phyloP scores from a whole-genome alignment of 331 rosid genomes.

The Telfairia occidentalis region DNA sequence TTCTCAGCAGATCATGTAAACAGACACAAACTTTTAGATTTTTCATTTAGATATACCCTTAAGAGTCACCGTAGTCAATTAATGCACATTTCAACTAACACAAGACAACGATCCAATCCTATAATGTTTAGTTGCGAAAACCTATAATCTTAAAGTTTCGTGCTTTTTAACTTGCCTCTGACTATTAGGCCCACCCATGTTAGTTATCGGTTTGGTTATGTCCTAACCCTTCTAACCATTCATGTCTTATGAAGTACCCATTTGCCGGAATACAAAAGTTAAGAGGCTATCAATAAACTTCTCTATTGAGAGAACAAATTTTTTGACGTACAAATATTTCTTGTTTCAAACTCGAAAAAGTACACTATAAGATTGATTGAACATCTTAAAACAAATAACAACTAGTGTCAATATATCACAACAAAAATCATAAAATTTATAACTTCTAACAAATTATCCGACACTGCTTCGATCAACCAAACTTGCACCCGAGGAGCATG shows the following conservation, averaged over 20 bases:
- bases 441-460: neutral
- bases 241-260: neutral
- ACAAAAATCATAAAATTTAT: neutral
- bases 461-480: neutral
- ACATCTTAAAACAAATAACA: neutral
- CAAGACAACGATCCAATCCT: neutral
- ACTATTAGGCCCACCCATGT: neutral
- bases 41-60: neutral
- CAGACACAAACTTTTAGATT: neutral
- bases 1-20: neutral
- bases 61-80: neutral
- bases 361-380: neutral
- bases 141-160: neutral
- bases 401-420: neutral
- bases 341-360: neutral
- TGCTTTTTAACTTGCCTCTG: neutral
- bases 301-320: neutral
- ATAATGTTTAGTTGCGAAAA: neutral
- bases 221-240: neutral
- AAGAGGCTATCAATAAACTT: neutral
- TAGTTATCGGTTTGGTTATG: neutral
- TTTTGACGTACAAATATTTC: neutral
- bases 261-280: neutral
- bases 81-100: neutral
- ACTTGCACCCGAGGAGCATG: neutral